A percentile compares a stretch with the other conserved stretches of the same genome.
Evolutionary conservation across 352 stramenopile genomes (phyloP).

Genomic region (Phytopythium cucurbitacearum): DNA sequence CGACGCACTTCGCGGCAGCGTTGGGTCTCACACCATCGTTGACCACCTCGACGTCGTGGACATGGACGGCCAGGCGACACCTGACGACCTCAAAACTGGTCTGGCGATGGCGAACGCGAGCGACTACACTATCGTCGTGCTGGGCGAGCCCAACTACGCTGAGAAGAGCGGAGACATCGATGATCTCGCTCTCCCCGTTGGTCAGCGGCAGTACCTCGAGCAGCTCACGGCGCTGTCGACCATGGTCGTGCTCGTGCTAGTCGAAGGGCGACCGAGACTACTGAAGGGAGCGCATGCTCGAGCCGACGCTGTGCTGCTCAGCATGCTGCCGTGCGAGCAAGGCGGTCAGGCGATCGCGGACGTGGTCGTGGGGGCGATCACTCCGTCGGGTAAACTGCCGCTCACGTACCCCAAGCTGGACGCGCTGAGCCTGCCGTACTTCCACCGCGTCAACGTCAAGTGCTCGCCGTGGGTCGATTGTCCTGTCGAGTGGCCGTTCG

Average conservation of each 20-base stretch:
- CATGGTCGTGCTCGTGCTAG: slow-evolving; percentile 65
- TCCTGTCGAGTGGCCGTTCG: slow-evolving; percentile 55
- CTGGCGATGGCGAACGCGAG: slow-evolving; percentile 41
- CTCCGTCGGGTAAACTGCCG: slow-evolving; percentile 67
- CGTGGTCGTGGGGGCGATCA: slow-evolving; percentile 61
- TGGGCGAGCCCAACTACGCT: slow-evolving; percentile 79
- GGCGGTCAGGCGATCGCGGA: slow-evolving; percentile 72
- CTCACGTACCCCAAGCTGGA: slow-evolving; percentile 67
- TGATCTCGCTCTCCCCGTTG: slow-evolving; percentile 42
- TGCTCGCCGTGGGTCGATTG: slow-evolving; percentile 56
- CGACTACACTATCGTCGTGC: slow-evolving; percentile 63
- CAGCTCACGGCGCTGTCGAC: slow-evolving; percentile 46
- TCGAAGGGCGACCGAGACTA: slow-evolving; percentile 62
- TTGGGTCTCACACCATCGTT: slow-evolving; percentile 5
- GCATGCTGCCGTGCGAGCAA: slow-evolving; percentile 71
- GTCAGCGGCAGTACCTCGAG: slow-evolving; percentile 58
- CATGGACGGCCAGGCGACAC: slow-evolving; percentile 33
- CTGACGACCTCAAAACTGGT: slow-evolving; percentile 32
- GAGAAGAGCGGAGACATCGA: slow-evolving; percentile 81
- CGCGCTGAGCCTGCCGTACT: slow-evolving; percentile 59
- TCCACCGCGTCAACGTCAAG: slow-evolving; percentile 57
- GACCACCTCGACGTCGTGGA: slow-evolving; percentile 45
- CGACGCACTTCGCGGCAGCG: not conserved
- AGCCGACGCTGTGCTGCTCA: slow-evolving; percentile 58
- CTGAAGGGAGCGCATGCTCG: slow-evolving; percentile 37